A percentile compares a stretch with the other conserved stretches of the same genome.
phyloP scores from a whole-genome alignment of 257 asterid genomes.

The Fraxinus quadrangulata region DNA sequence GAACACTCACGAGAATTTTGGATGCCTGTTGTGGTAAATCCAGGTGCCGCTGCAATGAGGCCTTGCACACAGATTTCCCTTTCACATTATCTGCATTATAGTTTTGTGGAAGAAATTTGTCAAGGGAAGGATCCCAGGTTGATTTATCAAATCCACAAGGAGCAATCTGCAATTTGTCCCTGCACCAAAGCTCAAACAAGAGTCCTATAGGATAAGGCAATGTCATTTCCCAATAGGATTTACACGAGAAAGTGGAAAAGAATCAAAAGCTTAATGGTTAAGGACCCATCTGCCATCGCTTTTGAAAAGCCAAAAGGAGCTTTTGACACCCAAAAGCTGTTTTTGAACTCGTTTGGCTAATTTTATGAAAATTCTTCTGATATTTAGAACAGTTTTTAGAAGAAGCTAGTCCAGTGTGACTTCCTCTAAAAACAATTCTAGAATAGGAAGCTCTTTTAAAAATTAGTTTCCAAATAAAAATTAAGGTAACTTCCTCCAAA shows the following conservation, averaged over 20 bases:
- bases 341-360: too few relatives aligned
- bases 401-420: too few relatives aligned
- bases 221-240: not conserved
- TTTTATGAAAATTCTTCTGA: too few relatives aligned
- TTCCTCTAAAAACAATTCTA: too few relatives aligned
- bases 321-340: too few relatives aligned
- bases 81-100: constrained; percentile 58
- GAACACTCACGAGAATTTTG: constrained; percentile 55
- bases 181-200: constrained; percentile 33
- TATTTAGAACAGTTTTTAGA: too few relatives aligned
- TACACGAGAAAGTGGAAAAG: not conserved
- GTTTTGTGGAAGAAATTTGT: constrained; percentile 57
- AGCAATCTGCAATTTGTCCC: constrained; percentile 69
- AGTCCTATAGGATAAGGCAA: constrained; percentile 15
- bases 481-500: too few relatives aligned
- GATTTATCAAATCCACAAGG: constrained; percentile 67
- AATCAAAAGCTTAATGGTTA: not conserved
- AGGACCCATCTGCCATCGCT: too few relatives aligned
- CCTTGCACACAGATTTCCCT: constrained; percentile 70
- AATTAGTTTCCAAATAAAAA: too few relatives aligned
- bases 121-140: constrained; percentile 76
- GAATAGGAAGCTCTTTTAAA: too few relatives aligned
- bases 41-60: constrained; percentile 54
- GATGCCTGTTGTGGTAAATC: constrained; percentile 51
- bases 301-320: too few relatives aligned